Evolutionary conservation across 2,329 filamentous ascomycete genomes (phyloP), one percentile per base, ranked within the genome.

Genomic region (Talaromyces verruculosus): DNA sequence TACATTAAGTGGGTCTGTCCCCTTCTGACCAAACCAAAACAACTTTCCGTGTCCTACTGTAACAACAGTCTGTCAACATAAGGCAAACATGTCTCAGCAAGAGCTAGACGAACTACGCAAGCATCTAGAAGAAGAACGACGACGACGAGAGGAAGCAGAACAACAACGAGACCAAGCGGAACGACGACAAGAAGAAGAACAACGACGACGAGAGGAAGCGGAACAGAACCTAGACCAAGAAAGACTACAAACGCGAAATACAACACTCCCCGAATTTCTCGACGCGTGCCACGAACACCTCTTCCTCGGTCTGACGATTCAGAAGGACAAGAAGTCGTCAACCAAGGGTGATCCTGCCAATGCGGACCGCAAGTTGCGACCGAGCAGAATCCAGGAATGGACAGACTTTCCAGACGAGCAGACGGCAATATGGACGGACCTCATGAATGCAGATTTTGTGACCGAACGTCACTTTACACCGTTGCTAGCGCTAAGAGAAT

Each of bases 281-380:
- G 59, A 71, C 30, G 67, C 63, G 37, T 69, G 68, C 61, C 64
- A 71, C 64, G 25, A 64, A 19, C 61, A 71, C 63, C 47, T 70
- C 49, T 70, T 69, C 33, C 69, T 68, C 17, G 65, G 66, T 43
- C 65, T 70, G n/a, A 55, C 19, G 10, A 60, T 71, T 61, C 67
- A 71, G 62, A 33, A 53, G 25, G 66, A 68, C 45, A 68, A 68
- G 45, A 61, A 67, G 2, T 68, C 63, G 13, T 69, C 66, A 19
- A 71, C 67, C 22, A 67, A 69, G 53, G 68, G 68, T 49, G 64
- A 69, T 62, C 69, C 69, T 2, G 69, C 67, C 2, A 72, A 70
- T 61, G 67, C 66, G 22, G 68, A 69, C 53, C 64, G 58, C 22
- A 71, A 71, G 63, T 25, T 69, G 35, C 67, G 67, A 61, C 68